These are phyloP conservation scores for Piper betle DNA, from an alignment of 164 flowering plant genomes.

Conservation along the genomic window DNA sequence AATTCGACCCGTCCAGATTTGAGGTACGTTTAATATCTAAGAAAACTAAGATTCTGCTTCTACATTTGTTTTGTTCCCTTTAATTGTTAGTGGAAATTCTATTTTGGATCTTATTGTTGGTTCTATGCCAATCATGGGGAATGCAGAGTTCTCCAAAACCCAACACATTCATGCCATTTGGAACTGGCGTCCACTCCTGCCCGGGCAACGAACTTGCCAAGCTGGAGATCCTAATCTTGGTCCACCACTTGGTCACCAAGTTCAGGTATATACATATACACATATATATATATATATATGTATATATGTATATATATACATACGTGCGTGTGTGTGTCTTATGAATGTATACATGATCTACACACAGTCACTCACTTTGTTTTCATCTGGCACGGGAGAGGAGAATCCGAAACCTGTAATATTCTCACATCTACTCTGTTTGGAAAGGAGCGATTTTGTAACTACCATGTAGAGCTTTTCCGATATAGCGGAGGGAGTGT, in stretches of 20 bases:
- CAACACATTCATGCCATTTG: constrained; percentile 73
- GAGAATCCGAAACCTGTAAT: neutral
- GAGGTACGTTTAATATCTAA: constrained; percentile 50
- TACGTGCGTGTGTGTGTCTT: too few species aligned
- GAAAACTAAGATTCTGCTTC: too few species aligned
- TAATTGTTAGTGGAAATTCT: neutral
- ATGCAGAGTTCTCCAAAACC: constrained; percentile 57
- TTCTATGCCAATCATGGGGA: neutral
- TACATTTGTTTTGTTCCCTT: neutral
- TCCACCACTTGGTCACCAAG: constrained; percentile 53
- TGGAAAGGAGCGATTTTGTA: too few species aligned
- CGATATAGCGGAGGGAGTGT: too few species aligned
- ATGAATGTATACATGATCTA: neutral
- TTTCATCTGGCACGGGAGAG: neutral
- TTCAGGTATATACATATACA: too few species aligned
- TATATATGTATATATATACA: too few species aligned
- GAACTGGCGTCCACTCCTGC: constrained; percentile 62
- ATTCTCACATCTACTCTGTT: neutral
- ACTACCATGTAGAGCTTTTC: too few species aligned
- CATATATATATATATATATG: too few species aligned
- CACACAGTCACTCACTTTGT: neutral
- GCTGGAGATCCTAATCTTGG: constrained; percentile 51
- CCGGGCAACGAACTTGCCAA: constrained; percentile 85
- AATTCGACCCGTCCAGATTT: constrained; percentile 80
- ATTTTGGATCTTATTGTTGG: neutral